These are phyloP conservation scores for Colletotrichum sp. DNA, from an alignment of 2,329 filamentous ascomycete genomes.

Conservation along the genomic window DNA sequence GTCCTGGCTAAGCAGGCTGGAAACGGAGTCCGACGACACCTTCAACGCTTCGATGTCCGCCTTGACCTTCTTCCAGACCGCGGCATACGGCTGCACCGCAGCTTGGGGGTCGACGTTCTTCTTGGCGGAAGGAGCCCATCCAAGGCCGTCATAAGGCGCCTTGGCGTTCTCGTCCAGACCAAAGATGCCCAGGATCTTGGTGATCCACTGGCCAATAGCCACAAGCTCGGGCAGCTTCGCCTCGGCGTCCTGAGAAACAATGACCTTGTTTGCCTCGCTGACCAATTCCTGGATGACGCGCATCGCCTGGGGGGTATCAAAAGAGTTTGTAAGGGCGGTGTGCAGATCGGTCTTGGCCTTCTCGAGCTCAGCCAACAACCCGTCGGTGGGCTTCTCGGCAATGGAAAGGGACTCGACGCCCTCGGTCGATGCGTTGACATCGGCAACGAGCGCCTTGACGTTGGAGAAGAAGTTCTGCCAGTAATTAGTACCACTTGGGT, in stretches of 20 bases:
- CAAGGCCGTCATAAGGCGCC: conserved; percentile 60
- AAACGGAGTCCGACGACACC: conserved; percentile 52
- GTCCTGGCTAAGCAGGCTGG: conserved; percentile 45
- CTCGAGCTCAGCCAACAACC: conserved; percentile 45
- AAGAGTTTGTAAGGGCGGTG: conserved; percentile 77
- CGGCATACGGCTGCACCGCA: conserved; percentile 49
- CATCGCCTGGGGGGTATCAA: conserved; percentile 85
- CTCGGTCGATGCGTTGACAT: conserved; percentile 39
- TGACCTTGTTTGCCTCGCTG: conserved; percentile 72
- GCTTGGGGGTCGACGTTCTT: conserved; percentile 47
- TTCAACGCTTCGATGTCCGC: conserved; percentile 51
- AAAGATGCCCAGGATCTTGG: conserved; percentile 82
- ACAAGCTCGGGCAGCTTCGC: conserved; percentile 54
- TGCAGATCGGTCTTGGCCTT: conserved; percentile 61
- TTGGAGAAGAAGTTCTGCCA: conserved; percentile 63
- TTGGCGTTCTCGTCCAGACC: conserved; percentile 73
- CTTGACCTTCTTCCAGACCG: conserved; percentile 50
- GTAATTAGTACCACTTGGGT: conserved; percentile 6
- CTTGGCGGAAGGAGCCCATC: conserved; percentile 53
- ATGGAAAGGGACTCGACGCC: conserved; percentile 45
- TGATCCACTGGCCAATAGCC: conserved; percentile 77
- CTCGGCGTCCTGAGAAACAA: conserved; percentile 37
- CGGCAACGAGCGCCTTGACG: conserved; percentile 58
- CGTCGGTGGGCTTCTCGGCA: conserved; percentile 32
- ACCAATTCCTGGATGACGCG: conserved; percentile 79